Base-by-base conservation (phyloP, 805 yeast genomes). In the Lachancea sp. region DNA sequence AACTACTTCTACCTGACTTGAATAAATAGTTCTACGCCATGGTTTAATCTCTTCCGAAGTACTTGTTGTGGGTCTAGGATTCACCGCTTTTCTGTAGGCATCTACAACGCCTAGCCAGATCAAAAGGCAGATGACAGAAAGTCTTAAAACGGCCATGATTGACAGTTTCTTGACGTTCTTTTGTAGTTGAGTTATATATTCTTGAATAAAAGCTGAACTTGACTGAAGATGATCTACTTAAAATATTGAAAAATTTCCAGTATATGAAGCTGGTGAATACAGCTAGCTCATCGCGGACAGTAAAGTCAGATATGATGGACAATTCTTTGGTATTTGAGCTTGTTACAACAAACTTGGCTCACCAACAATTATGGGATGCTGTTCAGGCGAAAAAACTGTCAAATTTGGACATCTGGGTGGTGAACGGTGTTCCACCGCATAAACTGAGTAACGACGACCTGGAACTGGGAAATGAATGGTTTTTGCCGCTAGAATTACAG, bases 21-120 rank as follows among this genome's bases (percentile, higher is more conserved):
- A 71, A 49, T 79, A 79, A 38, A 85, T 75, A 0, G 95, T 85
- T 61, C 95, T 75, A 13, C 73, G 42, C 95, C 95, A 86, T 2
- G 88, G 82, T 45, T 68, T 68, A 3, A 77, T 81, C 1, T 62
- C 57, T 33, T 71, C 76, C 2, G 68, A 51, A 2, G 69, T 58
- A 0, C 70, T 58, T 4, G 68, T 48, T 19, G 65, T 59, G n/a
- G 65, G 63, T 38, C 62, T 62, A 31, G 71, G 67, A 7, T 56
- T 52, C 40, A 41, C 19, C 3, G 30, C 39, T 7, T 41, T 25
- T 29, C 39, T 34, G 33, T 18, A 18, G 12, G 31, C 44, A 3
- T 27, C 27, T 6, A 41, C 44, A 9, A 27, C 27, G 19, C 39
- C 30, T 8, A 29, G 11, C 38, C 33, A 41, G 27, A 27, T n/a